phyloP scores from a whole-genome alignment of 2,329 filamentous ascomycete genomes.

The Fusarium scirpi region DNA sequence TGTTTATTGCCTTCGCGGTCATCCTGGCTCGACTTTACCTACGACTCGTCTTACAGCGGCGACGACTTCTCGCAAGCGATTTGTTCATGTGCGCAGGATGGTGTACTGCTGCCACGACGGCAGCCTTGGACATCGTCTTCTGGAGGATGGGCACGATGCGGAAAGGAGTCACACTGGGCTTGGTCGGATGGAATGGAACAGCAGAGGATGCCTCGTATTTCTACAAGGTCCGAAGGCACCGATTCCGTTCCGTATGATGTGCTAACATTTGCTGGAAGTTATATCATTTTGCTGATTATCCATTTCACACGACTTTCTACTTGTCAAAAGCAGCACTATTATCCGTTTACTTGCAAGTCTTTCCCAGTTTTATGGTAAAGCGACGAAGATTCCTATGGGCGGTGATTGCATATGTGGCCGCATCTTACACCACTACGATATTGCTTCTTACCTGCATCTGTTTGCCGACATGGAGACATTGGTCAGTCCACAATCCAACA shows the following conservation, averaged over 20 bases:
- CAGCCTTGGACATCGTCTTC: neutral
- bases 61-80: slow-evolving; percentile 19
- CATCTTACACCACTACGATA: neutral
- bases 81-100: slow-evolving; percentile 24
- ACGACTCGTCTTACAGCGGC: slow-evolving; percentile 3
- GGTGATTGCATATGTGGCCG: slow-evolving; percentile 2
- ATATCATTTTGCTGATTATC: neutral
- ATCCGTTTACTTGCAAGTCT: slow-evolving; percentile 21
- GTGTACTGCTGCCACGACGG: neutral
- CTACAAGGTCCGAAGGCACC: neutral
- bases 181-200: slow-evolving; percentile 3
- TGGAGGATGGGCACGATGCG: neutral
- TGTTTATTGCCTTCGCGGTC: neutral
- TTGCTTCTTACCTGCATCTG: slow-evolving; percentile 4
- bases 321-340: slow-evolving; percentile 20
- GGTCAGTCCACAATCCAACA: neutral
- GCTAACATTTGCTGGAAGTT: neutral
- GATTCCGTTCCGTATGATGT: accelerated
- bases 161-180: neutral
- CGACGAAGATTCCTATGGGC: slow-evolving; percentile 23
- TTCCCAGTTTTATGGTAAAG: slow-evolving; percentile 26
- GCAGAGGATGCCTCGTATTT: neutral
- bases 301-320: slow-evolving; percentile 7
- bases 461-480: slow-evolving; percentile 11
- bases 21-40: slow-evolving; percentile 25